A percentile compares a stretch with the other conserved stretches of the same genome.
These are phyloP conservation scores for Boechera divaricarpa DNA, from an alignment of 345 rosid species.

Conservation along the genomic window DNA sequence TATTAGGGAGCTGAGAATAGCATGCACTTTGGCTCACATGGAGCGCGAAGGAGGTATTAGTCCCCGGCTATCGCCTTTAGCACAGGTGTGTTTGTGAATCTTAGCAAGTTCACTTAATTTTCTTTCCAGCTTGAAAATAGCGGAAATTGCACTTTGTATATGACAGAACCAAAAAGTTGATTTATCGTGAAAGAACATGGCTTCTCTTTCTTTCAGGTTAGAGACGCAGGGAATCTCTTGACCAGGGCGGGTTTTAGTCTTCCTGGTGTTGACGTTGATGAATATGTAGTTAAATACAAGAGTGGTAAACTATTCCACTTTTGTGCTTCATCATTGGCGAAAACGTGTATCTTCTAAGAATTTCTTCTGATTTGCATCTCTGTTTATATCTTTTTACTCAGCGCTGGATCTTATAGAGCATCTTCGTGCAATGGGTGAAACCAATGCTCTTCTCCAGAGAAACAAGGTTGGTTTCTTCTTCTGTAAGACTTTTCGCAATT, in stretches of 20 bases:
- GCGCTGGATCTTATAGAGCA: slow-evolving; percentile 96
- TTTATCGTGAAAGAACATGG: slow-evolving; percentile 8
- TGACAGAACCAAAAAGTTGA: neutral
- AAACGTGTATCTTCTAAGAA: neutral
- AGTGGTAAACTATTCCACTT: slow-evolving; percentile 59
- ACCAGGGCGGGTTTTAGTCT: slow-evolving; percentile 95
- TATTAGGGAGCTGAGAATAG: slow-evolving; percentile 87
- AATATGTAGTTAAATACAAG: slow-evolving; percentile 81
- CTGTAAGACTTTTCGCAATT: neutral
- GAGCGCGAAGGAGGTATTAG: slow-evolving; percentile 99
- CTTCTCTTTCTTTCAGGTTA: slow-evolving; percentile 57
- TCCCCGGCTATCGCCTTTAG: slow-evolving; percentile 92
- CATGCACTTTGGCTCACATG: slow-evolving; percentile 97
- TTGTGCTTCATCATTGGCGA: neutral
- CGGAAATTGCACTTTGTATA: neutral
- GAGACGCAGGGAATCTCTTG: slow-evolving; percentile 97
- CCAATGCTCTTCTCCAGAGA: slow-evolving; percentile 90
- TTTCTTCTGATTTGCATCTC: neutral
- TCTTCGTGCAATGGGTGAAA: slow-evolving; percentile 97
- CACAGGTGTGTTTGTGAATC: slow-evolving; percentile 65
- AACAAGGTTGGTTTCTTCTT: slow-evolving; percentile 55
- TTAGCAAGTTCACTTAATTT: neutral
- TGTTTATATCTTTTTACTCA: slow-evolving; percentile 35
- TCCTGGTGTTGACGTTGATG: slow-evolving; percentile 94
- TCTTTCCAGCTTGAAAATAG: slow-evolving; percentile 1